Evolutionary conservation across 169 alveolate genomes (phyloP).

Genomic region (Cryptosporidium canis): DNA sequence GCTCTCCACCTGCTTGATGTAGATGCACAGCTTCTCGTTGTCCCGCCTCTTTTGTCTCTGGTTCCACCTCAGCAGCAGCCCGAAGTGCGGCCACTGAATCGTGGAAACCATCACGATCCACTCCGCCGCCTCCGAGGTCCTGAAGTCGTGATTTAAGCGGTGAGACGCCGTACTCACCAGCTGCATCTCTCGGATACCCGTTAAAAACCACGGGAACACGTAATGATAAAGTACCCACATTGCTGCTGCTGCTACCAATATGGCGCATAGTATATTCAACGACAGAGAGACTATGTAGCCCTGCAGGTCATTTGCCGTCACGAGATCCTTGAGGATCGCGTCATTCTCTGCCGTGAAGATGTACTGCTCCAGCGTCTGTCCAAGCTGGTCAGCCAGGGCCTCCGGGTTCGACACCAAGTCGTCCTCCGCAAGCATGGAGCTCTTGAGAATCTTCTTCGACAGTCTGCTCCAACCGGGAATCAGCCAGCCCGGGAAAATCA

Average conservation of each 20-base stretch:
- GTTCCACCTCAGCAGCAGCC: conserved; percentile 78
- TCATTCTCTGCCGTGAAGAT: conserved; percentile 54
- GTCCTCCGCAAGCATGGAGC: conserved; percentile 43
- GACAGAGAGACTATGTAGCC: conserved; percentile 47
- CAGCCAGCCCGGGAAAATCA: conserved; percentile 23
- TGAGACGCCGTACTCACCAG: conserved; percentile 58
- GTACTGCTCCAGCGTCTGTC: conserved; percentile 3
- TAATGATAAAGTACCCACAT: conserved; percentile 58
- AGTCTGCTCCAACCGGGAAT: conserved; percentile 36
- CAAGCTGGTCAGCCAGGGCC: neutral
- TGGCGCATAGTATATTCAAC: conserved; percentile 30
- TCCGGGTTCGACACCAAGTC: neutral
- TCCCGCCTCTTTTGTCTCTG: conserved; percentile 69
- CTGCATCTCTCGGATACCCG: conserved; percentile 54
- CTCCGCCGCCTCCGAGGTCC: conserved; percentile 73
- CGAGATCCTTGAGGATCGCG: conserved; percentile 42
- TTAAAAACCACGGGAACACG: conserved; percentile 64
- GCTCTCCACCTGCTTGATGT: conserved; percentile 74
- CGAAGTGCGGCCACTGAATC: conserved; percentile 74
- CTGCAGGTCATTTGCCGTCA: conserved; percentile 55
- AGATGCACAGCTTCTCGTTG: conserved; percentile 70
- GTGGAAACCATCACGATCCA: conserved; percentile 78
- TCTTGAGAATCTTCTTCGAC: conserved; percentile 27
- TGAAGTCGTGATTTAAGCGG: conserved; percentile 53
- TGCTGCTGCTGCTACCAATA: conserved; percentile 46